Base-by-base conservation (phyloP, 2,329 filamentous ascomycete species). In the Sarocladium kiliense region DNA sequence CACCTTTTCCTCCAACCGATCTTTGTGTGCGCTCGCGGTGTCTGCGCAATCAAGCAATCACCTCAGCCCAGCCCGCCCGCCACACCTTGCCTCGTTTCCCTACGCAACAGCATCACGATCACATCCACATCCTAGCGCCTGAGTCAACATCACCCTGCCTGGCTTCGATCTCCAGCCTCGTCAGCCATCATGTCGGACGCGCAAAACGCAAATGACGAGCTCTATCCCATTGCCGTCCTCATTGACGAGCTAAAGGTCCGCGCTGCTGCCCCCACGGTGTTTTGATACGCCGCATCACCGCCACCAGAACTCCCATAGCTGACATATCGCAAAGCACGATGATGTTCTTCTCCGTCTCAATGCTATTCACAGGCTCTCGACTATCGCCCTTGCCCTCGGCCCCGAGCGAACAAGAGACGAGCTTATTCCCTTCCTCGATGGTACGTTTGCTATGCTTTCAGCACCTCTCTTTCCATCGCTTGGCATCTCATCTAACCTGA, bases 231-330 rank as follows among this genome's bases (percentile, higher is more conserved):
- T 80, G 94, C 95, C 70, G 94, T 99, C 65, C 87, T 99, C 76
- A 99, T 99, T 76, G 94, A 99, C 75, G 94, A 99, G 84, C 83
- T 99, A 69, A 99, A 97, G 90, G 92, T 96, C 84, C 67, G 74
- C 67, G 23, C 23, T 47, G 6, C 62, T 23, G 10, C 30, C 47
- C 27, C 47, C 47, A 36, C 47, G n/a, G n/a, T 51, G 47, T 51
- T 51, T 51, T 51, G 47, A 51, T 34, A 51, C n/a, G 25, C 47
- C 30, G 18, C 30, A 51, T 23, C 27, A 36, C 16, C 30, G 16
- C 19, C 47, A 34, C 47, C 2, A 12, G 16, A 51, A 21, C 18
- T 18, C 18, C 18, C n/a, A 7, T 11, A 36, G 26, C 47, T 51
- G 27, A 32, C 47, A 11, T 23, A 21, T 58, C 45, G 54, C 60